Percentiles rank a stretch among this genome's conserved stretches.
phyloP scores from a whole-genome alignment of 2,329 filamentous ascomycete genomes.

The Talaromyces verruculosus region DNA sequence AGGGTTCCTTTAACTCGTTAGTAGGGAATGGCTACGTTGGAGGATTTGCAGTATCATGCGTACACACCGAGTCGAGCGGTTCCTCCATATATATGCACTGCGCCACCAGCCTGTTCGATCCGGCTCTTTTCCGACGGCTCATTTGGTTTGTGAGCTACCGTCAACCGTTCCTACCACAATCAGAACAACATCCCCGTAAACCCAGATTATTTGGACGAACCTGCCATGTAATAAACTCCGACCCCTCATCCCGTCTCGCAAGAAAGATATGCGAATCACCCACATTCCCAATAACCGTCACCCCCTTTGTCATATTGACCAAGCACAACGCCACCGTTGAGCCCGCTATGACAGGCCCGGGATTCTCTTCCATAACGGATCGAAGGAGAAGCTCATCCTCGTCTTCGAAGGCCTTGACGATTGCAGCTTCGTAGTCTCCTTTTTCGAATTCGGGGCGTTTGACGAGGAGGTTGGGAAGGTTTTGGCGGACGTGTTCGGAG shows the following conservation, averaged over 20 bases:
- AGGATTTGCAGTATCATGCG: not conserved
- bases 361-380: conserved; percentile 28
- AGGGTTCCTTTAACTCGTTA: conserved; percentile 27
- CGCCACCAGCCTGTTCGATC: conserved; percentile 36
- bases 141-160: conserved; percentile 35
- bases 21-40: not conserved
- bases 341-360: conserved; percentile 32
- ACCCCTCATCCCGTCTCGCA: conserved; percentile 32
- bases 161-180: conserved; percentile 33
- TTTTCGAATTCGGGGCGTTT: conserved; percentile 33
- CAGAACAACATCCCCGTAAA: no score
- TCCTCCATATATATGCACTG: conserved; percentile 29
- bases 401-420: conserved; percentile 32
- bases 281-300: conserved; percentile 36
- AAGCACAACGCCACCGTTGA: conserved; percentile 38
- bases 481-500: conserved; percentile 34
- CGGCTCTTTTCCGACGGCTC: conserved; percentile 31
- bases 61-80: conserved; percentile 33
- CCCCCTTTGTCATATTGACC: conserved; percentile 34
- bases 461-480: conserved; percentile 30
- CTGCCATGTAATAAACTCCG: conserved; percentile 28
- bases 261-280: conserved; percentile 39
- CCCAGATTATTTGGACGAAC: not conserved
- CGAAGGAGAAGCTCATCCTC: conserved; percentile 34
- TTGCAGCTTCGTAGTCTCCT: conserved; percentile 33